These are phyloP conservation scores for Mycosphaerella arachidis DNA, from an alignment of 2,329 filamentous ascomycete genomes.

Conservation along the genomic window DNA sequence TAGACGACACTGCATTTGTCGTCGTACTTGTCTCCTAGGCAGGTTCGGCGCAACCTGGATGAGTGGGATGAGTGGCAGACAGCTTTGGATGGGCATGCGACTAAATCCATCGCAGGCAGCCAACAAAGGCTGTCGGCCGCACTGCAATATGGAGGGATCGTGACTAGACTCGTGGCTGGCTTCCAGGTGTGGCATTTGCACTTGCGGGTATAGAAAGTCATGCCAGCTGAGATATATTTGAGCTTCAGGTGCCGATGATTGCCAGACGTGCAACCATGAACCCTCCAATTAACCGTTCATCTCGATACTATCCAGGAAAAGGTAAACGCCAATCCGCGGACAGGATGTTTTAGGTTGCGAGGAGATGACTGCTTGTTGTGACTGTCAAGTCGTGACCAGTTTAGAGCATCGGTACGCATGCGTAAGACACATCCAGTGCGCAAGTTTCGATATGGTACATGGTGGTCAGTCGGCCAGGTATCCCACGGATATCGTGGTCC, in stretches of 20 bases:
- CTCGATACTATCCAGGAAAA: background rate
- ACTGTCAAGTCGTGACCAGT: background rate
- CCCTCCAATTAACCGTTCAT: conserved; percentile 3
- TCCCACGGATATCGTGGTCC: background rate
- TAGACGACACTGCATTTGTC: background rate
- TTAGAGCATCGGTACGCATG: background rate
- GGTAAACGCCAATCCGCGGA: background rate
- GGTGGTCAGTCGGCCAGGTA: background rate
- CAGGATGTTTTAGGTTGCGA: background rate
- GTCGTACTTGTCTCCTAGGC: conserved; percentile 1
- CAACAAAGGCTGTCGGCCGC: background rate
- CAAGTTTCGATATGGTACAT: background rate
- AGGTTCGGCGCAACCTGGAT: conserved; percentile 8
- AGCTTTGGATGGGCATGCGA: background rate
- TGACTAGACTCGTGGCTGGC: conserved; percentile 1
- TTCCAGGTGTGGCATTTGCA: conserved; percentile 6
- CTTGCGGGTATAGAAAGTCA: background rate
- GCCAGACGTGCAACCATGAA: conserved; percentile 1
- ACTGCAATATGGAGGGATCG: background rate
- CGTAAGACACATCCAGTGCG: background rate
- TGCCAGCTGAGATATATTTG: conserved; percentile 2
- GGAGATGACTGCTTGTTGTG: background rate
- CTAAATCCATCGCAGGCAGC: conserved; percentile 8
- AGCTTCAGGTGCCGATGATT: background rate
- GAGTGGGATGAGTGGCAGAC: background rate